phyloP scores from a whole-genome alignment of 225 moss, liverwort and hornwort species.

The Antitrichia curtipendula region DNA sequence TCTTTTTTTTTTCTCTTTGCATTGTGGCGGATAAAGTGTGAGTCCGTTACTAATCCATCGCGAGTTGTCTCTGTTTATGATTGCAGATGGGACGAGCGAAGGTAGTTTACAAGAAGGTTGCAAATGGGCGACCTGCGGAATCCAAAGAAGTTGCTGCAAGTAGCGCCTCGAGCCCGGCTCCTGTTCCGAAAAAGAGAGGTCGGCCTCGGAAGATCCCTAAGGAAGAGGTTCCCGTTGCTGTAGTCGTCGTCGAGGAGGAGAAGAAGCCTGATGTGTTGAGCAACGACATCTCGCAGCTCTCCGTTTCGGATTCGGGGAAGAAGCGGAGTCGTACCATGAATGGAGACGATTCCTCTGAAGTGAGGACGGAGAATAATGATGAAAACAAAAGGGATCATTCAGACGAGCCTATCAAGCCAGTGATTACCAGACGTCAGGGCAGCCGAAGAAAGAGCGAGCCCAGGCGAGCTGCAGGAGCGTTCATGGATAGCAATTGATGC shows the following conservation, averaged over 20 bases:
- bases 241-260: slow-evolving; percentile 22
- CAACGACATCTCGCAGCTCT: slow-evolving; percentile 53
- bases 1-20: not conserved
- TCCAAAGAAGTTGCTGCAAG: slow-evolving; percentile 66
- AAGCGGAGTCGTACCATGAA: slow-evolving; percentile 60
- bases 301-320: slow-evolving; percentile 51
- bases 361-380: slow-evolving; percentile 38
- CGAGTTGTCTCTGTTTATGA: not conserved
- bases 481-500: slow-evolving; percentile 55
- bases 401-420: slow-evolving; percentile 60
- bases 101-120: slow-evolving; percentile 63
- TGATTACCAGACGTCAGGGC: slow-evolving; percentile 62
- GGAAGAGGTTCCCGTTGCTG: slow-evolving; percentile 43
- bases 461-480: slow-evolving; percentile 84
- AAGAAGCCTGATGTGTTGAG: slow-evolving; percentile 43
- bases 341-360: slow-evolving; percentile 51
- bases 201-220: slow-evolving; percentile 76
- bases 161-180: slow-evolving; percentile 57
- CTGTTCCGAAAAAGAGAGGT: slow-evolving; percentile 75
- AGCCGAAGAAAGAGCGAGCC: slow-evolving; percentile 92
- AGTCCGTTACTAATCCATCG: not conserved
- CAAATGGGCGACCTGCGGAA: slow-evolving; percentile 30
- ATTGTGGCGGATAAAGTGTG: not conserved
- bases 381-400: slow-evolving; percentile 33
- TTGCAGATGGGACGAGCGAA: slow-evolving; percentile 87